Evolutionary conservation across 805 yeast genomes (phyloP).

Genomic region (Danielia reshetovae): DNA sequence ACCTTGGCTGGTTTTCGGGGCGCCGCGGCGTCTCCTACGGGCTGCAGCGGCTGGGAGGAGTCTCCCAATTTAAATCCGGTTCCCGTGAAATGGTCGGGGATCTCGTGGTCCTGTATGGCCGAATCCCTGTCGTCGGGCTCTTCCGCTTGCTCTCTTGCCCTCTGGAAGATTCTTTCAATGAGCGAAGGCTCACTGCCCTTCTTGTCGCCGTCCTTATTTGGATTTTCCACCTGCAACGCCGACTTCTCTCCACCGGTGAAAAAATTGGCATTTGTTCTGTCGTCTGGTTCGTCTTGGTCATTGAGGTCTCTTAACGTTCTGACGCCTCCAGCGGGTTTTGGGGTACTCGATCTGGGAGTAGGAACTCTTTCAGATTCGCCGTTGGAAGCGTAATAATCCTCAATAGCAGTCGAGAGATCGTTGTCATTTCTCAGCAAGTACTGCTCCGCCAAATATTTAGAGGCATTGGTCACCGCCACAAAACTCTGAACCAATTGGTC

Average conservation of each 20-base stretch:
- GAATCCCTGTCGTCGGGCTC: constrained; percentile 35
- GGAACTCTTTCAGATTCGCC: constrained; percentile 6
- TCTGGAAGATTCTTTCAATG: constrained; percentile 63
- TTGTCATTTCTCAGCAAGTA: constrained; percentile 33
- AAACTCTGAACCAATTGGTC: constrained; percentile 28
- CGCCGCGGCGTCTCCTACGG: constrained; percentile 28
- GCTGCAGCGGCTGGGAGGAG: constrained; percentile 34
- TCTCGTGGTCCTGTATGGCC: constrained; percentile 19
- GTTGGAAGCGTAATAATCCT: constrained; percentile 34
- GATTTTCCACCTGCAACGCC: constrained; percentile 76
- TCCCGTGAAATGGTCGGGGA: constrained; percentile 39
- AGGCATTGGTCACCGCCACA: constrained; percentile 32
- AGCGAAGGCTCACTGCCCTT: constrained; percentile 40
- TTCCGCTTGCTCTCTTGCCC: constrained; percentile 48
- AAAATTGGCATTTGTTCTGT: constrained; percentile 49
- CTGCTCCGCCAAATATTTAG: constrained; percentile 36
- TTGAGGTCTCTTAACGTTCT: constrained; percentile 38
- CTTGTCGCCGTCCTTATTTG: constrained; percentile 41
- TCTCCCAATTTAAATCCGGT: constrained; percentile 53
- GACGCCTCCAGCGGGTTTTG: constrained; percentile 18
- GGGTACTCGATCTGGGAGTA: neutral
- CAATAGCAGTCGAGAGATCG: constrained; percentile 38
- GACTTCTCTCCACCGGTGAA: constrained; percentile 75
- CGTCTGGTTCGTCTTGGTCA: constrained; percentile 49
- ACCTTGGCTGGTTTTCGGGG: constrained; percentile 45